Evolutionary conservation across 257 asterid species (phyloP).

Genomic region (Sherardia arvensis): DNA sequence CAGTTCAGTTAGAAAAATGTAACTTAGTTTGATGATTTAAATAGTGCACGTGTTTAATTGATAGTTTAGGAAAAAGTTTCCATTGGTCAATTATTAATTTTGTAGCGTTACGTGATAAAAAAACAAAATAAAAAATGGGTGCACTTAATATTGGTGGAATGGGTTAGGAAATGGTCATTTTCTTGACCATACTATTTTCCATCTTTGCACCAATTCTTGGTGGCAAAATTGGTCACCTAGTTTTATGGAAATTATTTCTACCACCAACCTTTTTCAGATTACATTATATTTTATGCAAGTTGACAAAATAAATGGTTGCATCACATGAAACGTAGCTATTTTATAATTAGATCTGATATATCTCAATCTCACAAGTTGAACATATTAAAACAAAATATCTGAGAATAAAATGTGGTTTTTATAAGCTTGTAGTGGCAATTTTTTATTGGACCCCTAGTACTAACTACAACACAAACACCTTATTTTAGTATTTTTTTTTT

Average conservation of each 20-base stretch:
- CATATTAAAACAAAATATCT: too few species aligned
- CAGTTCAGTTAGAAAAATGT: too few species aligned
- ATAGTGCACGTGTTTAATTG: too few species aligned
- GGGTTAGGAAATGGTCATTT: constrained; percentile 8
- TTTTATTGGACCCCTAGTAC: too few species aligned
- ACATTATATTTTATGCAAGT: not conserved
- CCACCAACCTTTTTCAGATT: not conserved
- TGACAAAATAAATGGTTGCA: not conserved
- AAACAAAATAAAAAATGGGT: not conserved
- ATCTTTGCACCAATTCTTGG: not conserved
- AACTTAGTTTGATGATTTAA: too few species aligned
- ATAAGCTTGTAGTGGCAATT: too few species aligned
- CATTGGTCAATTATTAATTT: too few species aligned
- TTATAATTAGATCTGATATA: not conserved
- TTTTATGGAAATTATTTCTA: not conserved
- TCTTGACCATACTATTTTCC: not conserved
- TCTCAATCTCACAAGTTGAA: not conserved
- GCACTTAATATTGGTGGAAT: not conserved
- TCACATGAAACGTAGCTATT: not conserved
- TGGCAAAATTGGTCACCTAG: not conserved
- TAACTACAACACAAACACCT: too few species aligned
- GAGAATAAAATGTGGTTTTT: not conserved
- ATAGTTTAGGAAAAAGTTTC: not conserved
- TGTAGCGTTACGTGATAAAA: not conserved
- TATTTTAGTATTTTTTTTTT: too few species aligned